phyloP scores from a whole-genome alignment of 257 asterid species.

The Nicotiana paniculata region DNA sequence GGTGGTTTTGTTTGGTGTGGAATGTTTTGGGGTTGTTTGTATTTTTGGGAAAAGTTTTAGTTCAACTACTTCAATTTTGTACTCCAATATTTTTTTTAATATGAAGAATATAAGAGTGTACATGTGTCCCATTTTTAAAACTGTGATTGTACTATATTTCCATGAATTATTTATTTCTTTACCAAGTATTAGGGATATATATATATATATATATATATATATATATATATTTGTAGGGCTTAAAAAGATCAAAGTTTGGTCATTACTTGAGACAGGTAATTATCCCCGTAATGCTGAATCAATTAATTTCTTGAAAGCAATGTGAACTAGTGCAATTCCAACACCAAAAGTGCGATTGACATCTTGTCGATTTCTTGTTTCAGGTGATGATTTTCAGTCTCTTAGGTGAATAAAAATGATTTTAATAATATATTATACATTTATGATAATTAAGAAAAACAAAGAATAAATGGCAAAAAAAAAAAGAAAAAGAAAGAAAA shows the following conservation, averaged over 20 bases:
- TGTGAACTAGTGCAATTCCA: neutral
- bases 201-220: too few relatives aligned
- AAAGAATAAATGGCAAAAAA: too few relatives aligned
- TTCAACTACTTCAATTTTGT: constrained; percentile 6
- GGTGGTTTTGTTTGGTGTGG: constrained; percentile 7
- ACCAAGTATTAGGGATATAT: neutral
- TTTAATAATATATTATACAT: too few relatives aligned
- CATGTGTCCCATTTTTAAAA: neutral
- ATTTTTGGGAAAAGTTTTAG: neutral
- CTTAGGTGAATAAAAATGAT: neutral
- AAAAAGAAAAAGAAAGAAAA: neutral
- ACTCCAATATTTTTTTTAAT: neutral
- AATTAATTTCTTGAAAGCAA: neutral
- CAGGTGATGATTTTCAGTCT: neutral
- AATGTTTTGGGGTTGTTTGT: neutral
- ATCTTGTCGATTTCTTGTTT: neutral
- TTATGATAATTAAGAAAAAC: too few relatives aligned
- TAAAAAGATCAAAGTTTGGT: too few relatives aligned
- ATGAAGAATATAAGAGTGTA: neutral
- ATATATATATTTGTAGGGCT: neutral
- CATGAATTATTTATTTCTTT: neutral
- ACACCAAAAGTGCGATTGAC: neutral
- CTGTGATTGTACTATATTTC: neutral
- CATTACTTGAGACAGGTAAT: neutral
- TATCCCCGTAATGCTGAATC: neutral